phyloP scores from a whole-genome alignment of 371 early-diverging fungal species.

The Entomophthora muscae region DNA sequence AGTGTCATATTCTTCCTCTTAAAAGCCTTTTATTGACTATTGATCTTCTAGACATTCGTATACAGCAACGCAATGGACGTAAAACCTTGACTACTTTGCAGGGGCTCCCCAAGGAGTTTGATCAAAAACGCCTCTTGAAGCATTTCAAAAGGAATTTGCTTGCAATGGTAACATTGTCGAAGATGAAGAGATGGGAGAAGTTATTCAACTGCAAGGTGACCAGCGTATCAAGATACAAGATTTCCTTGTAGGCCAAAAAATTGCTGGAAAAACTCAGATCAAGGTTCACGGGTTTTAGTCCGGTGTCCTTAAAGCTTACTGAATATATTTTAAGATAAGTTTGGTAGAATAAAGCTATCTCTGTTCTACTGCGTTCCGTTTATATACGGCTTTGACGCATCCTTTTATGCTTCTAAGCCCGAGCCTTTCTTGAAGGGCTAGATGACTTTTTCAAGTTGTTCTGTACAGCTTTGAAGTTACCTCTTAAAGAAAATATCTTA shows the following conservation, averaged over 20 bases:
- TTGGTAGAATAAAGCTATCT: too few species aligned
- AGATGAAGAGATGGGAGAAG: conserved; percentile 75
- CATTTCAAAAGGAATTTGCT: conserved; percentile 91
- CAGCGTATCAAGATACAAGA: conserved; percentile 72
- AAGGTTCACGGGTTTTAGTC: conserved; percentile 92
- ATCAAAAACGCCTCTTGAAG: conserved; percentile 79
- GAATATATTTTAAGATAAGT: too few species aligned
- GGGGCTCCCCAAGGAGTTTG: conserved; percentile 70
- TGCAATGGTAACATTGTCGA: conserved; percentile 90
- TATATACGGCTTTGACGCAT: too few species aligned
- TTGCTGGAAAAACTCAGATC: conserved; percentile 68
- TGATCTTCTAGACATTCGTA: conserved; percentile 62
- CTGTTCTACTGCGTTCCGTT: too few species aligned
- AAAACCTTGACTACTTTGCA: conserved; percentile 40
- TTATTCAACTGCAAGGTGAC: conserved; percentile 91
- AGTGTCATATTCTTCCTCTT: neutral
- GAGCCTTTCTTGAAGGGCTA: too few species aligned
- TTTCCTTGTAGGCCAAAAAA: conserved; percentile 56
- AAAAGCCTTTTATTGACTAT: neutral
- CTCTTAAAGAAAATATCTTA: too few species aligned
- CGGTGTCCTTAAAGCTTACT: too few species aligned
- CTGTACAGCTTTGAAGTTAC: too few species aligned
- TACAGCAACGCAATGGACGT: conserved; percentile 93
- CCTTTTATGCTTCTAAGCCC: too few species aligned
- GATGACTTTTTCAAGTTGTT: too few species aligned